Evolutionary conservation across 2,329 filamentous ascomycete genomes (phyloP).

Genomic region (Penicillium hesseltinei): DNA sequence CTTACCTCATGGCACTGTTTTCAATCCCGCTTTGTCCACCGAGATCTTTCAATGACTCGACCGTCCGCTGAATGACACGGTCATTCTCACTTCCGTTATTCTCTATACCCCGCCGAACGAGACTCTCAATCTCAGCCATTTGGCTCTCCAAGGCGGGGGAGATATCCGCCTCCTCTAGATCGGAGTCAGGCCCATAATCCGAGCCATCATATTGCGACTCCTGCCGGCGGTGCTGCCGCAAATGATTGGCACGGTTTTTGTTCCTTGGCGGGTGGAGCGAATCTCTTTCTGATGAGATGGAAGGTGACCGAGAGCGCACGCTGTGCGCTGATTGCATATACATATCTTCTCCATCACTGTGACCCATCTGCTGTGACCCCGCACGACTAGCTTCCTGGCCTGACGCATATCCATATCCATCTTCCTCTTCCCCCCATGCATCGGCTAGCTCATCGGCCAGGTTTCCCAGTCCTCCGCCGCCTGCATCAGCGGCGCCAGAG

Average conservation of each 20-base stretch:
- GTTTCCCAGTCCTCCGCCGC: conserved; percentile 54
- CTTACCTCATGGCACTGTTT: conserved; percentile 55
- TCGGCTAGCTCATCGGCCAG: conserved; percentile 64
- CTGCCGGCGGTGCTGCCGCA: conserved; percentile 39
- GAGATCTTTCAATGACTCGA: conserved; percentile 53
- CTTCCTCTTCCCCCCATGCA: conserved; percentile 55
- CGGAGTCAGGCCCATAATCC: conserved; percentile 57
- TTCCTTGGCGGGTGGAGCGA: conserved; percentile 39
- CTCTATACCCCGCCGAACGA: conserved; percentile 54
- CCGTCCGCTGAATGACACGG: conserved; percentile 52
- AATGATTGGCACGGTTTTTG: conserved; percentile 37
- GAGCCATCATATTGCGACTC: conserved; percentile 56
- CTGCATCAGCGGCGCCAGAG: conserved; percentile 28
- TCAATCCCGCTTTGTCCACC: conserved; percentile 57
- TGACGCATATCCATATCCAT: conserved; percentile 44
- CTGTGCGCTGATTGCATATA: conserved; percentile 29
- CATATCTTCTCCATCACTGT: conserved; percentile 33
- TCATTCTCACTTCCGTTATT: conserved; percentile 53
- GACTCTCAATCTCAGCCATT: conserved; percentile 56
- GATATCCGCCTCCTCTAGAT: conserved; percentile 54
- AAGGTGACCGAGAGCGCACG: conserved; percentile 28
- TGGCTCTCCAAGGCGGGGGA: conserved; percentile 54
- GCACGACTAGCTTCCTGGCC: conserved; percentile 35
- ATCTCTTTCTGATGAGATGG: conserved; percentile 24
- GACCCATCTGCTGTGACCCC: conserved; percentile 32